phyloP scores from a whole-genome alignment of 495 filamentous ascomycete species.

The Aspergillus heteromorphus region DNA sequence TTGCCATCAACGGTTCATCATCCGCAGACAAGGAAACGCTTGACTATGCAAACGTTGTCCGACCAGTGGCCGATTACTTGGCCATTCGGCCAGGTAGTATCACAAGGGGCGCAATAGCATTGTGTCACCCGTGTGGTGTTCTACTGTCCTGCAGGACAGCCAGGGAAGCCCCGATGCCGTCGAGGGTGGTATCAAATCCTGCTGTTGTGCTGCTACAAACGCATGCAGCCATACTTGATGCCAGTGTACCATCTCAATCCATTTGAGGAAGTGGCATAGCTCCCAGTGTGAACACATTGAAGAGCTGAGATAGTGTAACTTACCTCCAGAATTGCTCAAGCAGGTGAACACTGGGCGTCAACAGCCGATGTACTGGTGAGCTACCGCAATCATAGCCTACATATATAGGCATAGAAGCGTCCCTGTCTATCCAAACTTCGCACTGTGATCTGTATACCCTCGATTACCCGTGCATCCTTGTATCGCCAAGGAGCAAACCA shows the following conservation, averaged over 20 bases:
- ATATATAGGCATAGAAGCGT: neutral
- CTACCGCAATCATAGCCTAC: neutral
- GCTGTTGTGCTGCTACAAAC: neutral
- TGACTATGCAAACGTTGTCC: neutral
- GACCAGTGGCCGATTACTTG: too few relatives aligned
- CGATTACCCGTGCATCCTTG: neutral
- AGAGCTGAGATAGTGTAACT: neutral
- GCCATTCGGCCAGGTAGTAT: neutral
- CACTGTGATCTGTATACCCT: neutral
- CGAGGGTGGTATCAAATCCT: neutral
- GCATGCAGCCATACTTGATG: neutral
- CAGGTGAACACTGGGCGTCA: neutral
- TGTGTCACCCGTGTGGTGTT: neutral
- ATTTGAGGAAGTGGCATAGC: neutral
- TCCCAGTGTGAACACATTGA: neutral
- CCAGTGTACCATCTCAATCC: neutral
- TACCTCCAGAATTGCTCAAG: neutral
- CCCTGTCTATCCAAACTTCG: neutral
- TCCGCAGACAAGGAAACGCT: too few relatives aligned
- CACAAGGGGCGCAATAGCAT: neutral
- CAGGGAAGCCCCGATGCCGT: neutral
- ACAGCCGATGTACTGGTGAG: neutral
- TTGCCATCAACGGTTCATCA: neutral
- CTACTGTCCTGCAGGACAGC: neutral
- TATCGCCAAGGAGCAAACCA: neutral